Conservation (phyloP, 305 asterid species). For the Andrographis paniculata region DNA sequence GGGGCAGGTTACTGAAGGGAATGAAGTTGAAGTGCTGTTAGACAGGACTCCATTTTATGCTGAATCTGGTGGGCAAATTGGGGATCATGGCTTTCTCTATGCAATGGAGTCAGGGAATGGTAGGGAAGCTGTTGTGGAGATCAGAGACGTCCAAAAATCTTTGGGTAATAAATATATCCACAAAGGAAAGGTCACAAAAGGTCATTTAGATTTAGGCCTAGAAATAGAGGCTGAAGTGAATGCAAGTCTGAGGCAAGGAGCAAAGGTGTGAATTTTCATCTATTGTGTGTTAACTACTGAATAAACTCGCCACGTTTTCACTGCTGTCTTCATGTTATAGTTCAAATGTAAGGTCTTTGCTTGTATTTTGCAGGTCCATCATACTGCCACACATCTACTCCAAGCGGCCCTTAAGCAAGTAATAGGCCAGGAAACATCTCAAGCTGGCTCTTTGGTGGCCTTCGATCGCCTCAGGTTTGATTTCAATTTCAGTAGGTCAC, state of each 20-base stretch:
- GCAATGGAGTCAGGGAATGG: constrained; percentile 31
- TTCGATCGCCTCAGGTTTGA: constrained; percentile 93
- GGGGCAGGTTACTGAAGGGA: constrained; percentile 64
- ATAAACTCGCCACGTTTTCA: too few relatives aligned
- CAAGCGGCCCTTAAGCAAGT: constrained; percentile 92
- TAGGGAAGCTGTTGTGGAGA: constrained; percentile 50
- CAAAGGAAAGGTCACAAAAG: constrained; percentile 70
- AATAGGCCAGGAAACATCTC: constrained; percentile 87
- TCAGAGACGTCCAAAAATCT: constrained; percentile 78
- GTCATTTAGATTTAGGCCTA: constrained; percentile 58
- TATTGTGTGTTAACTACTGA: too few relatives aligned
- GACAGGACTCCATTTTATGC: constrained; percentile 92
- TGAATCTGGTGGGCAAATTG: constrained; percentile 97
- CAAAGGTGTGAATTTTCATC: constrained; percentile 43
- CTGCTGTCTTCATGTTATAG: background rate
- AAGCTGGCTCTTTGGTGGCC: constrained; percentile 95
- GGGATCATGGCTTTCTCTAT: constrained; percentile 67
- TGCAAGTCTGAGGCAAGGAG: constrained; percentile 75
- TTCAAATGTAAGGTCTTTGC: background rate
- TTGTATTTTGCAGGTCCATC: constrained; percentile 61
- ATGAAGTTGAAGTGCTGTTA: constrained; percentile 77
- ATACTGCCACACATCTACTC: constrained; percentile 93
- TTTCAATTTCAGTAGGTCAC: constrained; percentile 79
- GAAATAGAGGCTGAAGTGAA: constrained; percentile 89
- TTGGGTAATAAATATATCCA: constrained; percentile 70